phyloP scores from a whole-genome alignment of 1,284 basidiomycete species.

The Porogramme epimiltina region DNA sequence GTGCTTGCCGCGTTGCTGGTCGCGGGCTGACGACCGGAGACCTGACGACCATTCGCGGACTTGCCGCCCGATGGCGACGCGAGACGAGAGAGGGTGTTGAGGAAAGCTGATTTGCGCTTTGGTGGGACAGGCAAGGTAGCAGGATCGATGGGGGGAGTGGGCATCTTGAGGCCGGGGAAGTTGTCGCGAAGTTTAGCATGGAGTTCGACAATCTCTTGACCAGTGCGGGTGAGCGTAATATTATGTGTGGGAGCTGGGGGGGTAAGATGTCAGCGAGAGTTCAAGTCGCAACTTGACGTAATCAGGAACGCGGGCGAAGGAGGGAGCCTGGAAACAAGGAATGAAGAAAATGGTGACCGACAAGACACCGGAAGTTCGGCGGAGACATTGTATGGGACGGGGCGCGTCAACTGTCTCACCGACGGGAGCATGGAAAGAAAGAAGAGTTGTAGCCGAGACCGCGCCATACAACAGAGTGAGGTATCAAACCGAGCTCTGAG shows the following conservation, averaged over 20 bases:
- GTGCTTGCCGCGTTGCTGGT: slow-evolving; percentile 22
- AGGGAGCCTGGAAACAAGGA: too few species aligned
- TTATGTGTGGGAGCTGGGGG: slow-evolving; percentile 81
- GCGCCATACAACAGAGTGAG: too few species aligned
- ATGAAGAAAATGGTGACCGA: background rate
- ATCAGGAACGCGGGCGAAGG: background rate
- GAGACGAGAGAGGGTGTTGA: slow-evolving; percentile 79
- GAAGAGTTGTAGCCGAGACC: too few species aligned
- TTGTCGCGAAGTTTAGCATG: slow-evolving; percentile 71
- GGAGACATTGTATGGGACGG: background rate
- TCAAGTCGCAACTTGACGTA: slow-evolving; percentile 20
- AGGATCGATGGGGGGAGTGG: slow-evolving; percentile 61
- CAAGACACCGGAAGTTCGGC: background rate
- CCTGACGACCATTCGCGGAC: slow-evolving; percentile 38
- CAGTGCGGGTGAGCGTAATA: slow-evolving; percentile 79
- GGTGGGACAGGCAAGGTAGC: slow-evolving; percentile 52
- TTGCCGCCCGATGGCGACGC: slow-evolving; percentile 63
- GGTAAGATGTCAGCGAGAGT: slow-evolving; percentile 28
- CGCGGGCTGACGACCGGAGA: slow-evolving; percentile 27
- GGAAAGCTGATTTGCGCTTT: slow-evolving; percentile 79
- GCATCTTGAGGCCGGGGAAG: slow-evolving; percentile 55
- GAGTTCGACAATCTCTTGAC: slow-evolving; percentile 74
- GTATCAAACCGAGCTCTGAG: too few species aligned
- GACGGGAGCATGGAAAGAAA: too few species aligned
- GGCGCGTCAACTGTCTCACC: background rate